A percentile compares a stretch with the other conserved stretches of the same genome.
Conservation (phyloP, 352 stramenopile genomes). For the Phytophthora citrophthora region DNA sequence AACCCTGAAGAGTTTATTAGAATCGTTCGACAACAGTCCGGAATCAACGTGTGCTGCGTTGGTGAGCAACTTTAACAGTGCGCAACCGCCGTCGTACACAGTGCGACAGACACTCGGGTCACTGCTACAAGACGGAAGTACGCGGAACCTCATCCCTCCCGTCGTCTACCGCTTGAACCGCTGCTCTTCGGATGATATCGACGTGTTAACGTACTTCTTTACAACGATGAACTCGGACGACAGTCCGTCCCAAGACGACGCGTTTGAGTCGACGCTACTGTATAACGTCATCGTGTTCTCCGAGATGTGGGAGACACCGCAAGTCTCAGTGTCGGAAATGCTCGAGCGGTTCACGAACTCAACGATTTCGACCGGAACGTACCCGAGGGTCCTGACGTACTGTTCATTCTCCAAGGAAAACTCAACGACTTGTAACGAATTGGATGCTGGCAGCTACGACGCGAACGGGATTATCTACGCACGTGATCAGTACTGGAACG, state of each 20-base stretch:
- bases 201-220: constrained; percentile 35
- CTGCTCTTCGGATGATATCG: constrained; percentile 34
- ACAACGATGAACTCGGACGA: constrained; percentile 6
- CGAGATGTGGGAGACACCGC: constrained; percentile 55
- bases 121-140: constrained; percentile 26
- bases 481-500: constrained; percentile 61
- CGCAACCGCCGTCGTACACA: constrained; percentile 24
- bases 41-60: constrained; percentile 34
- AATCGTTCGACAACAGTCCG: constrained; percentile 28
- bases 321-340: constrained; percentile 17
- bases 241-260: constrained; percentile 16
- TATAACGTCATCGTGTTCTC: constrained; percentile 60
- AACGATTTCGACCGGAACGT: constrained; percentile 26
- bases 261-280: constrained; percentile 39
- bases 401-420: constrained; percentile 59
- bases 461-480: constrained; percentile 39
- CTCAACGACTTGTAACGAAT: constrained; percentile 32
- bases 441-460: constrained; percentile 19
- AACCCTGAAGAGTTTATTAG: constrained; percentile 30
- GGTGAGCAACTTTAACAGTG: constrained; percentile 5
- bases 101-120: constrained; percentile 35
- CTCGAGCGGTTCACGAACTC: constrained; percentile 23
- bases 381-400: constrained; percentile 37
- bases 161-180: constrained; percentile 46
- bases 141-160: constrained; percentile 41